Base-by-base conservation (phyloP, 2,329 filamentous ascomycete species). In the Aspergillus udagawae region DNA sequence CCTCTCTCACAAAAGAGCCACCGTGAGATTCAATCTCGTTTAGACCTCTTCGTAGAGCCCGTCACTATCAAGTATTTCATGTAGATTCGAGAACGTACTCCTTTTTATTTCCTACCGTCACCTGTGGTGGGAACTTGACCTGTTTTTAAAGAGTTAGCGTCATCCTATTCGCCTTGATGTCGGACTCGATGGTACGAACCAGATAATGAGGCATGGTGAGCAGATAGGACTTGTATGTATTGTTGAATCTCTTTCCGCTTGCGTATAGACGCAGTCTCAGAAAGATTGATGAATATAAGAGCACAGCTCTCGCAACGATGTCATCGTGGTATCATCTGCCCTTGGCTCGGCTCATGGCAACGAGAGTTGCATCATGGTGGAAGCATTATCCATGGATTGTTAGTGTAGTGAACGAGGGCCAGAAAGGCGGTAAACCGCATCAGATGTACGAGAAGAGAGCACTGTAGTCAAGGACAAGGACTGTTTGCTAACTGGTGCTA, bases 251-350 rank as follows among this genome's bases (percentile, higher is more conserved):
- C 9, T 79, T 82, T 12, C 83, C 83, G 77, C 9, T 75, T 78
- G 57, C 78, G 80, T 47, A 78, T 82, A 2, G 81, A 74, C 1
- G 82, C 81, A 0, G 82, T 82, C 59, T 83, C 14, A 38, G 32
- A 38, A 17, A 38, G 32, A 17, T 17, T 38, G 32, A 38, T 17
- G 14, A 38, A 17, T 38, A 38, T 38, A 38, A 38, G 2, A 38
- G 14, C 14, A 5, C 32, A 7, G 32, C 32, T 38, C 32, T 17
- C 14, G 32, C 14, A 38, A 17, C 32, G 32, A 38, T 38, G 32
- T 38, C 32, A 38, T 38, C 14, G 14, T 38, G 32, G 32, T 38
- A 38, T 38, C 32, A 38, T 38, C 32, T 38, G 32, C 32, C 32
- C 32, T 5, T 38, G 14, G 32, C 32, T 17, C 2, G 32, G 14